These are phyloP conservation scores for Comarum palustre DNA, from an alignment of 306 rosid genomes.

Conservation along the genomic window DNA sequence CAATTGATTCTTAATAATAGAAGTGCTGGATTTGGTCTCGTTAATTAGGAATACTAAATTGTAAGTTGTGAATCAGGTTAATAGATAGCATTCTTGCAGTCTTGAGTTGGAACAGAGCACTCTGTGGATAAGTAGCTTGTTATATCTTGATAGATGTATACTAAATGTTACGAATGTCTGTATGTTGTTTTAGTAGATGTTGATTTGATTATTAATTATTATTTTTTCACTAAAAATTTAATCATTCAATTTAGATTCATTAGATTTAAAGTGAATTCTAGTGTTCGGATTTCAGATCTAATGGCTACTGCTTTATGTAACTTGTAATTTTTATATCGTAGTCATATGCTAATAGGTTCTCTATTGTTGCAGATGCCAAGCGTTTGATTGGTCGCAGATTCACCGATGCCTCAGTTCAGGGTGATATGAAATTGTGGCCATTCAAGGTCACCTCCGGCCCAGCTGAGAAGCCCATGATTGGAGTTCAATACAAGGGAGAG, in stretches of 20 bases:
- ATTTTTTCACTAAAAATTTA: no score
- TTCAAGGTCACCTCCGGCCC: slow-evolving; percentile 53
- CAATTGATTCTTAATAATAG: not conserved
- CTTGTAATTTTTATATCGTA: not conserved
- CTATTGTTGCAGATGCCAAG: slow-evolving; percentile 46
- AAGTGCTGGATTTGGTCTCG: no score
- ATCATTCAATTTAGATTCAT: not conserved
- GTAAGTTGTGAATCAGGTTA: not conserved
- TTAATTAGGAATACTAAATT: no score
- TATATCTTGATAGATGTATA: no score
- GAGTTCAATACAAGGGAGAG: slow-evolving; percentile 58
- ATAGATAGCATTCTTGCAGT: not conserved
- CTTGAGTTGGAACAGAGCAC: not conserved
- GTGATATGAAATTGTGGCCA: slow-evolving; percentile 66
- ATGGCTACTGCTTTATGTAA: not conserved
- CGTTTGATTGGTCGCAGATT: slow-evolving; percentile 63
- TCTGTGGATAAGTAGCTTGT: not conserved
- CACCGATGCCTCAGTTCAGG: slow-evolving; percentile 57
- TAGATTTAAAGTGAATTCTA: no score
- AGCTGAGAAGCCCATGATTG: slow-evolving; percentile 63
- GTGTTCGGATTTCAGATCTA: not conserved
- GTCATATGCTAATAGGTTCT: not conserved
- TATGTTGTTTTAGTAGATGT: not conserved
- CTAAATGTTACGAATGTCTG: not conserved
- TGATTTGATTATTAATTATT: not conserved